These are phyloP conservation scores for Cephaloascus fragrans DNA, from an alignment of 805 yeast genomes.

Conservation along the genomic window DNA sequence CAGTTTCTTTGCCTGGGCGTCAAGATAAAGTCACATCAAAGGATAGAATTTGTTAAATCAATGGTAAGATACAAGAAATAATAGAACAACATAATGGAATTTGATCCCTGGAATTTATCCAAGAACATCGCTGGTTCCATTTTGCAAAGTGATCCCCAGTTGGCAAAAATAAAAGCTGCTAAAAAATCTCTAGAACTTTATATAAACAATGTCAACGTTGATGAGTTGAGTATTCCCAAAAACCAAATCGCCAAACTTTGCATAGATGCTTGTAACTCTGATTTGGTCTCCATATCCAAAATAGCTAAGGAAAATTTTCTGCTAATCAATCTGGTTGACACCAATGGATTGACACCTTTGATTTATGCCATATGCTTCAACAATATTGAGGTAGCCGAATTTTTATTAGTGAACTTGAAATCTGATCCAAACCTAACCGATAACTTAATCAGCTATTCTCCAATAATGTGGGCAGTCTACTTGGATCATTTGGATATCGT, in stretches of 20 bases:
- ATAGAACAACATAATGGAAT: background rate
- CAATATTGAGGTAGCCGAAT: slow-evolving; percentile 37
- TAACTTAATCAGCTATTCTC: slow-evolving; percentile 43
- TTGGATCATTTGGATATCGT: slow-evolving; percentile 47
- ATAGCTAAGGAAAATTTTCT: slow-evolving; percentile 12
- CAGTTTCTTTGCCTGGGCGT: too few relatives aligned
- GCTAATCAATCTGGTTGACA: slow-evolving; percentile 11
- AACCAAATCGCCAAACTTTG: slow-evolving; percentile 14
- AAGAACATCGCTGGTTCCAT: background rate
- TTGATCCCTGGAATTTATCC: background rate
- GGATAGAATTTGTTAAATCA: too few relatives aligned
- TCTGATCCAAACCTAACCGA: slow-evolving; percentile 45
- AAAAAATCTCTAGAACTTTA: slow-evolving; percentile 12
- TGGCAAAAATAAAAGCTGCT: slow-evolving; percentile 15
- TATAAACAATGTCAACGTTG: slow-evolving; percentile 1
- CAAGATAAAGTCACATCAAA: too few relatives aligned
- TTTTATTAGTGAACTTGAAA: slow-evolving; percentile 27
- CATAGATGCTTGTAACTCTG: slow-evolving; percentile 26
- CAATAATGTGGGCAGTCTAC: slow-evolving; percentile 83
- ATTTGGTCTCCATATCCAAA: slow-evolving; percentile 21
- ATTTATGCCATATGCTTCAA: slow-evolving; percentile 48
- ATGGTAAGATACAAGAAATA: too few relatives aligned
- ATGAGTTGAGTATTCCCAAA: slow-evolving; percentile 2
- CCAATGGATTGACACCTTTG: slow-evolving; percentile 21
- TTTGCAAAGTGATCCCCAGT: slow-evolving; percentile 13